Conservation (phyloP, 495 filamentous ascomycete genomes). For the Penicillium mononematosum region DNA sequence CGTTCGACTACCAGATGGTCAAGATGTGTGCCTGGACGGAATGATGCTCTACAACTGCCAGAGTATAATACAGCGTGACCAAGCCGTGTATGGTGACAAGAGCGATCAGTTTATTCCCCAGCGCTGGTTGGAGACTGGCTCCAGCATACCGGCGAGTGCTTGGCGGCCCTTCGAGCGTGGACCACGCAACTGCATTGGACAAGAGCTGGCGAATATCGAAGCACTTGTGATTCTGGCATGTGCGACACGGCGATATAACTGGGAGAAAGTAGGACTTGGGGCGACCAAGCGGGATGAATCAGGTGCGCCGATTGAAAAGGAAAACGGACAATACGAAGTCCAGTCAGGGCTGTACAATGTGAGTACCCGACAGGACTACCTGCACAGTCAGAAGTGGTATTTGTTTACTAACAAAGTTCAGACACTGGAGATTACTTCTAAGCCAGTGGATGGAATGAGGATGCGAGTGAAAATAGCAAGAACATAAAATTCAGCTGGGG, state of each 20-base stretch:
- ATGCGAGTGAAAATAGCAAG: slow-evolving; percentile 17
- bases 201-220: slow-evolving; percentile 48
- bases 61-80: slow-evolving; percentile 24
- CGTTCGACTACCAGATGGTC: slow-evolving; percentile 20
- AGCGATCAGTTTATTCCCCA: slow-evolving; percentile 22
- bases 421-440: slow-evolving; percentile 21
- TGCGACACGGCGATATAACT: slow-evolving; percentile 40
- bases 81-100: slow-evolving; percentile 18
- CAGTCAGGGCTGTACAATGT: slow-evolving; percentile 46
- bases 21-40: neutral
- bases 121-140: slow-evolving; percentile 23
- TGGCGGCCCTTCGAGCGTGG: slow-evolving; percentile 51
- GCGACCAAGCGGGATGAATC: slow-evolving; percentile 25
- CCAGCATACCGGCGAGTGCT: slow-evolving; percentile 27
- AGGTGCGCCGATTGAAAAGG: slow-evolving; percentile 27
- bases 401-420: slow-evolving; percentile 1
- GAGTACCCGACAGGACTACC: slow-evolving; percentile 1
- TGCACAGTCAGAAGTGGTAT: neutral
- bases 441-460: slow-evolving; percentile 25
- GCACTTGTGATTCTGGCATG: slow-evolving; percentile 40
- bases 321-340: slow-evolving; percentile 42
- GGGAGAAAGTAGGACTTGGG: slow-evolving; percentile 33
- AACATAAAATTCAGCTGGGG: neutral
- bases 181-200: slow-evolving; percentile 50
- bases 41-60: slow-evolving; percentile 28